These are phyloP conservation scores for Haberlea rhodopensis DNA, from an alignment of 257 asterid genomes.

Conservation along the genomic window DNA sequence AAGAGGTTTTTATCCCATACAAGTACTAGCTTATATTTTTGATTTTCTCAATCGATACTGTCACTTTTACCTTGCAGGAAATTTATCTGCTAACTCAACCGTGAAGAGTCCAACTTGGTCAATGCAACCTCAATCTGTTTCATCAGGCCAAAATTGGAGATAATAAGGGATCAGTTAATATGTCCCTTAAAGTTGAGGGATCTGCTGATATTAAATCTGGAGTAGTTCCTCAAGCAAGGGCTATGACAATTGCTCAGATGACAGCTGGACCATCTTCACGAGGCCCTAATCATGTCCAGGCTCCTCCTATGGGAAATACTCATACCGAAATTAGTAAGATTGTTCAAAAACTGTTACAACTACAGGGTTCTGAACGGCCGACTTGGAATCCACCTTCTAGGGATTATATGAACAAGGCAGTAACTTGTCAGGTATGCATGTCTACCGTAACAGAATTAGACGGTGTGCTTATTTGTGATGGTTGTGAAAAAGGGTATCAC, in stretches of 20 bases:
- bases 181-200: slow-evolving; percentile 58
- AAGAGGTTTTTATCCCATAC: slow-evolving; percentile 9
- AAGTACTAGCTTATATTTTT: slow-evolving; percentile 24
- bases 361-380: slow-evolving; percentile 51
- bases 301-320: slow-evolving; percentile 41
- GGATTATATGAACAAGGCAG: slow-evolving; percentile 80
- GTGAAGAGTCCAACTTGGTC: slow-evolving; percentile 72
- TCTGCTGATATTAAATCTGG: slow-evolving; percentile 48
- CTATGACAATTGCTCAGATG: slow-evolving; percentile 54
- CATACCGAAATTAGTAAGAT: slow-evolving; percentile 78
- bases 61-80: slow-evolving; percentile 42
- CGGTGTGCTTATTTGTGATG: slow-evolving; percentile 80
- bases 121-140: slow-evolving; percentile 55
- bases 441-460: slow-evolving; percentile 55
- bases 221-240: slow-evolving; percentile 43
- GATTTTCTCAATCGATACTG: slow-evolving; percentile 11
- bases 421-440: slow-evolving; percentile 77
- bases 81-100: slow-evolving; percentile 46
- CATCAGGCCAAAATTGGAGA: slow-evolving; percentile 50
- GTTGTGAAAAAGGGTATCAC: slow-evolving; percentile 95
- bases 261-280: slow-evolving; percentile 47
- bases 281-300: slow-evolving; percentile 41
- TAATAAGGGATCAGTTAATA: slow-evolving; percentile 45
- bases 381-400: slow-evolving; percentile 87
- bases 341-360: slow-evolving; percentile 70